Conservation (phyloP, 2,329 filamentous ascomycete genomes). For the Sarocladium strictum region DNA sequence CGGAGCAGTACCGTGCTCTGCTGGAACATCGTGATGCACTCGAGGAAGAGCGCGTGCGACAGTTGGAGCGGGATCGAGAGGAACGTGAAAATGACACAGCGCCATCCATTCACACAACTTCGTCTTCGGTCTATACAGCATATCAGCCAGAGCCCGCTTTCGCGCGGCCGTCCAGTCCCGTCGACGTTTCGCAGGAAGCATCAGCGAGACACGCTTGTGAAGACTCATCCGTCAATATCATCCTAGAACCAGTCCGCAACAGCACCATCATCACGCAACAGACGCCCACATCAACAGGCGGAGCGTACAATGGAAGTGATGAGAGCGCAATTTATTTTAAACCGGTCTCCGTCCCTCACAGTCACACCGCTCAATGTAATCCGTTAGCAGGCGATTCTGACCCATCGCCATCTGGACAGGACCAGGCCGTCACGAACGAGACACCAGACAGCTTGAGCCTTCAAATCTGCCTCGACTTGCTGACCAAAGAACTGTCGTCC, state of each 20-base stretch:
- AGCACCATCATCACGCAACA: background rate
- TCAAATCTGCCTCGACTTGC: slow-evolving; percentile 44
- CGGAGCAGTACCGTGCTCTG: slow-evolving; percentile 39
- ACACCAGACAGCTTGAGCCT: slow-evolving; percentile 34
- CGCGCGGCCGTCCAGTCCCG: background rate
- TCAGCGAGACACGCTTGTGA: background rate
- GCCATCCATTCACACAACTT: background rate
- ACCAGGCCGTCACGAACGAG: slow-evolving; percentile 11
- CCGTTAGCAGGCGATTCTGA: slow-evolving; percentile 12
- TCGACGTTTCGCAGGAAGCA: background rate
- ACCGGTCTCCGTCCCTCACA: slow-evolving; percentile 32
- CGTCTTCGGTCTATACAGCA: slow-evolving; percentile 1
- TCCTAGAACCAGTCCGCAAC: slow-evolving; percentile 2
- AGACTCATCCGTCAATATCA: background rate
- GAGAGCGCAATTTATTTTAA: slow-evolving; percentile 43
- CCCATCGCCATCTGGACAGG: slow-evolving; percentile 13
- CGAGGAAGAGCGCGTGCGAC: background rate
- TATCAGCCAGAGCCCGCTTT: background rate
- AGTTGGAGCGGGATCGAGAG: background rate
- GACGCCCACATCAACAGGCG: slow-evolving; percentile 21
- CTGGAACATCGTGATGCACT: slow-evolving; percentile 21
- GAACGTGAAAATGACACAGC: background rate
- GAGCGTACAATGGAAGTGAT: slow-evolving; percentile 39
- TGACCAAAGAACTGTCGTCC: slow-evolving; percentile 43
- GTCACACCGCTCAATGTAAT: slow-evolving; percentile 20